Percentiles rank a stretch among this genome's conserved stretches.
These are phyloP conservation scores for Phytophthora pistaciae DNA, from an alignment of 352 stramenopile species.

Conservation along the genomic window DNA sequence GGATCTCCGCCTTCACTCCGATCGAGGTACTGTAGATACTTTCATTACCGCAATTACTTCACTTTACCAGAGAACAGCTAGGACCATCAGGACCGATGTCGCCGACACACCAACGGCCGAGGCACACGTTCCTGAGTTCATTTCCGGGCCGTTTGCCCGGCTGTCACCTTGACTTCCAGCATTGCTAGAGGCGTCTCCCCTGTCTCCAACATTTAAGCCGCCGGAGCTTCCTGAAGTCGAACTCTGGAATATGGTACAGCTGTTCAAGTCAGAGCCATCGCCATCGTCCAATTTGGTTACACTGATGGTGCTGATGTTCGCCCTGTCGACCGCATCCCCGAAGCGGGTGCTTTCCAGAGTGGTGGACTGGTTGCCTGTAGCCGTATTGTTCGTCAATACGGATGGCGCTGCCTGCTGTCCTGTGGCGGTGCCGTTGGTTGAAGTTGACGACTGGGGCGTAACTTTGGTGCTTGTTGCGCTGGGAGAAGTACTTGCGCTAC, in stretches of 20 bases:
- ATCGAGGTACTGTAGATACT: no score
- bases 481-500: background rate
- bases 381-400: background rate
- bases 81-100: no score
- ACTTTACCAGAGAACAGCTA: no score
- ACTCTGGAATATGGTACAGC: background rate
- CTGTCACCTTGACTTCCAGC: background rate
- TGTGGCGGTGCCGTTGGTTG: background rate
- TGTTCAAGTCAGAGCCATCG: background rate
- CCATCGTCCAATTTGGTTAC: background rate
- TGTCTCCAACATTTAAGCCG: background rate
- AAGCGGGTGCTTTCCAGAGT: background rate
- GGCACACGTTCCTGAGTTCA: background rate
- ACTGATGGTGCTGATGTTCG: background rate
- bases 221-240: conserved; percentile 5
- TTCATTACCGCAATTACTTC: no score
- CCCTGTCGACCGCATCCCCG: background rate
- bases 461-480: background rate
- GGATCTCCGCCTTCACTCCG: no score
- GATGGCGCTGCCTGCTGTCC: background rate
- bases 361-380: background rate
- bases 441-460: background rate
- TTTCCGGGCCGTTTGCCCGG: background rate
- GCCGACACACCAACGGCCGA: background rate
- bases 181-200: background rate